Evolutionary conservation across 768 basidiomycete species (phyloP).

Genomic region (Russula sp.): DNA sequence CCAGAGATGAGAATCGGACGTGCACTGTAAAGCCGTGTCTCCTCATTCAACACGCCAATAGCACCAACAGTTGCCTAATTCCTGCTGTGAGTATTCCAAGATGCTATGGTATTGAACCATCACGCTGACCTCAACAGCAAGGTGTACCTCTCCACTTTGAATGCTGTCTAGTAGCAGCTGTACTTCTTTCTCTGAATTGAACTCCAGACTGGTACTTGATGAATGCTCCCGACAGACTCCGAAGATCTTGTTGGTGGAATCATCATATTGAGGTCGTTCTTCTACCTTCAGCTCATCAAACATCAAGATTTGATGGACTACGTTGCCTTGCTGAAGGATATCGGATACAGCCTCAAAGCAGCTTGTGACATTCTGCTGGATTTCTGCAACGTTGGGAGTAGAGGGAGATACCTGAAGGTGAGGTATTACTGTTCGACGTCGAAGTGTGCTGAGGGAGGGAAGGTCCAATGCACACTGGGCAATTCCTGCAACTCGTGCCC

Average conservation of each 20-base stretch:
- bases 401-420: too few species aligned
- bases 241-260: not conserved
- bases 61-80: constrained; percentile 9
- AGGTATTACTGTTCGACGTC: too few species aligned
- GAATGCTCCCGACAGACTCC: constrained; percentile 6
- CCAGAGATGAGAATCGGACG: not conserved
- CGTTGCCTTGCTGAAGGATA: too few species aligned
- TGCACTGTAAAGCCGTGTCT: not conserved
- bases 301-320: too few species aligned
- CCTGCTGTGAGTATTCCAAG: too few species aligned
- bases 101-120: not conserved
- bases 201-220: not conserved
- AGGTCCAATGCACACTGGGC: too few species aligned
- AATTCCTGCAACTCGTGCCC: too few species aligned
- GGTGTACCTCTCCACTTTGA: not conserved
- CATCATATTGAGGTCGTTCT: not conserved
- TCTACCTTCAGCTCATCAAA: not conserved
- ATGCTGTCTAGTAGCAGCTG: not conserved
- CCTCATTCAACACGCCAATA: not conserved
- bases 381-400: too few species aligned
- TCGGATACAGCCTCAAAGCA: too few species aligned
- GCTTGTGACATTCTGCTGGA: too few species aligned
- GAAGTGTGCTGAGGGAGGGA: too few species aligned
- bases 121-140: not conserved
- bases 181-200: not conserved